phyloP scores from a whole-genome alignment of 257 asterid genomes.

The Solanum peruvianum region DNA sequence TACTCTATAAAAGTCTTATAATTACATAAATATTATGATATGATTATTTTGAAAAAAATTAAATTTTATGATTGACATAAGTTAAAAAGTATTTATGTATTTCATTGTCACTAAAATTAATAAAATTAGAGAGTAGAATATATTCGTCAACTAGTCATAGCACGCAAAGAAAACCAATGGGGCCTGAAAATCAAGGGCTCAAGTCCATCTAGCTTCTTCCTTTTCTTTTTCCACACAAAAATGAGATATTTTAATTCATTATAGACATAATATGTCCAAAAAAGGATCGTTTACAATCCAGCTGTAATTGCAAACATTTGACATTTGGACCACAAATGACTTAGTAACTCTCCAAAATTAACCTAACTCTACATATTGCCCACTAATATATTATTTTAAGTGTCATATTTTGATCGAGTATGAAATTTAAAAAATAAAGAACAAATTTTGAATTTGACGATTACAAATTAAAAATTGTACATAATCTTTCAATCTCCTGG shows the following conservation, averaged over 20 bases:
- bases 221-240: too few species aligned
- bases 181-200: background rate
- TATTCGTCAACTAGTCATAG: background rate
- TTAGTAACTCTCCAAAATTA: background rate
- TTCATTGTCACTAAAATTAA: too few species aligned
- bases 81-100: too few species aligned
- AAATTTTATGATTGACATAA: too few species aligned
- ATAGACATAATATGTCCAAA: background rate
- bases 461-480: background rate
- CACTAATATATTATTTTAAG: background rate
- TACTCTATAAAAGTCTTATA: too few species aligned
- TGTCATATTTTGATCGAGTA: background rate
- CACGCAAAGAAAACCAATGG: background rate
- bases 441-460: fast-evolving
- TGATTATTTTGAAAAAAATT: too few species aligned
- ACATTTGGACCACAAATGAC: background rate
- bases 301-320: background rate
- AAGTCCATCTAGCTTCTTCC: background rate
- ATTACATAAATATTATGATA: too few species aligned
- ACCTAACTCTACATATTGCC: background rate
- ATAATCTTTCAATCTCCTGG: background rate
- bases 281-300: background rate
- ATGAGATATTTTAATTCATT: background rate
- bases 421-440: background rate
- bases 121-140: background rate